phyloP scores from a whole-genome alignment of 257 asterid species.

The Primulina tabacum region DNA sequence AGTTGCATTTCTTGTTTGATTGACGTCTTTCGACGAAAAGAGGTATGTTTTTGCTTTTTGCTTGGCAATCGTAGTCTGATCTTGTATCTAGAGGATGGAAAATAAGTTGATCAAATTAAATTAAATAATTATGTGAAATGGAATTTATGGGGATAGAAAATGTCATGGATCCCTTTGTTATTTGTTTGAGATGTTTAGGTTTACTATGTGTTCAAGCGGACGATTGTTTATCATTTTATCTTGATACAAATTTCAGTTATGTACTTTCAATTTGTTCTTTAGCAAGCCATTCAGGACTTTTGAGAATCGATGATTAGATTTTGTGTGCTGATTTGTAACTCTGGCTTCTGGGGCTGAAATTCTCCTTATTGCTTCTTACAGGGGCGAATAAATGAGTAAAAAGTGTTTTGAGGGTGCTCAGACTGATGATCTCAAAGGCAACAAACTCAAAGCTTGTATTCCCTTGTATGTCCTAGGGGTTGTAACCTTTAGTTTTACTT shows the following conservation, averaged over 20 bases:
- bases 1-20: neutral
- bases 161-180: neutral
- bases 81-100: neutral
- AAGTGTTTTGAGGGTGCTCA: neutral
- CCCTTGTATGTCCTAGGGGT: neutral
- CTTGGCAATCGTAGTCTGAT: neutral
- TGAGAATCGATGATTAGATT: neutral
- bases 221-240: neutral
- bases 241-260: neutral
- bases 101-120: no score
- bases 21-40: neutral
- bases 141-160: neutral
- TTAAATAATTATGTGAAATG: neutral
- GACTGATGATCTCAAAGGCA: neutral
- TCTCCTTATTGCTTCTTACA: conserved; percentile 10
- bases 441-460: neutral
- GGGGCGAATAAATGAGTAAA: conserved; percentile 1
- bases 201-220: neutral
- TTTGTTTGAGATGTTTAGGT: neutral
- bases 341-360: neutral
- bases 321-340: neutral
- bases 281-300: neutral
- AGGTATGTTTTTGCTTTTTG: neutral
- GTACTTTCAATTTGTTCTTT: conserved; percentile 15
- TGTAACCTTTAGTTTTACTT: neutral